Evolutionary conservation across 306 rosid species (phyloP), one percentile per base, ranked within the genome.

Genomic region (Adenanthera pavonina): DNA sequence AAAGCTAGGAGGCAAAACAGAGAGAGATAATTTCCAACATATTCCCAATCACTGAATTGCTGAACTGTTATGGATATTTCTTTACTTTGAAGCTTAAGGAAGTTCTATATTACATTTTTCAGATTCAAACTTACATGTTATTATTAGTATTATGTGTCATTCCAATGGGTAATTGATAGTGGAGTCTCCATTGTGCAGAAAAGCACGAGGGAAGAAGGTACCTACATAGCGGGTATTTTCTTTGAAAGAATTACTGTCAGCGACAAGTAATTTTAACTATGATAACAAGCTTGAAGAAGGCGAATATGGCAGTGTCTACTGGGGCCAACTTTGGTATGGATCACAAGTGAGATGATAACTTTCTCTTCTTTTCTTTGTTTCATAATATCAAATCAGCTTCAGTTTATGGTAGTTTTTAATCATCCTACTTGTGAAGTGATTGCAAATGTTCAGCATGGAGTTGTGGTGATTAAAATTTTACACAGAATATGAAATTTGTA

Each of bases 271-370:
- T 80, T 95, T 95, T 79, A 95, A 95, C 85, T 93, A 92, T 69
- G 99, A 95, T 76, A 95, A 95, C 91, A 95, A 93, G 83, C 96
- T 95, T 15, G 99, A 98, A 20, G 99, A 95, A 88, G 98, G 98
- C 5, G 98, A 94, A 52, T 95, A 92, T 69, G 96, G 99, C 67
- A 93, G 99, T 75, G 97, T 95, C 36, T 95, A 95, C 82, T 95
- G 99, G 99, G 99, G 99, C 67, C 99, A 95, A 91, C 99, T 95
- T 35, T 92, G 98, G 98, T 93, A 95, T 86, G 99, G 99, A 87
- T 92, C 99, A 1, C 99, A 95, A 84, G 99, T 95, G 88, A 68
- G 80, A 54, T 52, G 8, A 8, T 60, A 1, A 30, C 17, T 60
- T 25, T 25, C 16, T 60, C 67, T 30, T 60, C 7, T 30, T 5